Conservation (phyloP, 345 rosid genomes). For the Leavenworthia alabamica region DNA sequence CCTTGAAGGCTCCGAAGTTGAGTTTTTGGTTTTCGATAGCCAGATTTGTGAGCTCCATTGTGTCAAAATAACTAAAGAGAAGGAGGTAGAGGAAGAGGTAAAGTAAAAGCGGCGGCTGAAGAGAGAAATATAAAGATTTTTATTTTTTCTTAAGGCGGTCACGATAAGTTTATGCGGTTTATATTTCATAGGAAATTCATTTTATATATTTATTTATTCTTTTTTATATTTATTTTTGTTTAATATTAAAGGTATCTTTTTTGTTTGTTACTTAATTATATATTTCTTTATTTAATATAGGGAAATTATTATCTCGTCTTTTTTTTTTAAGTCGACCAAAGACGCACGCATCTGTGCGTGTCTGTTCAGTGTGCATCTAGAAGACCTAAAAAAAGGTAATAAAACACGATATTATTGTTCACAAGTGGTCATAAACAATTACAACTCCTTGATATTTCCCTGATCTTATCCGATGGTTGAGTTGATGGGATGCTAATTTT, state of each 20-base stretch:
- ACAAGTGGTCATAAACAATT: not conserved
- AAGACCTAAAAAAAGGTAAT: not conserved
- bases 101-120: constrained; percentile 35
- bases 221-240: constrained; percentile 21
- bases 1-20: constrained; percentile 31
- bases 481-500: not conserved
- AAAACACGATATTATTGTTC: not conserved
- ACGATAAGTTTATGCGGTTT: constrained; percentile 29
- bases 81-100: not conserved
- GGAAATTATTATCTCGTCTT: constrained; percentile 23
- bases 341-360: constrained; percentile 28
- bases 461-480: not conserved
- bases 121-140: constrained; percentile 16
- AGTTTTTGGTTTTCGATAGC: constrained; percentile 28
- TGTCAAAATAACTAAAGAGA: too few species aligned
- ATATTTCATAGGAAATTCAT: too few species aligned
- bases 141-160: constrained; percentile 25
- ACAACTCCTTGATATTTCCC: constrained; percentile 2
- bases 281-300: not conserved
- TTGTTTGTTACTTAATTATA: constrained; percentile 13
- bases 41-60: constrained; percentile 28
- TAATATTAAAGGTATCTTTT: constrained; percentile 17
- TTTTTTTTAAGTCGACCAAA: constrained; percentile 22
- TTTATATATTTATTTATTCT: too few species aligned
- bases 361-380: constrained; percentile 27